Base-by-base conservation (phyloP, 2,329 filamentous ascomycete species). In the Knufia petricola region DNA sequence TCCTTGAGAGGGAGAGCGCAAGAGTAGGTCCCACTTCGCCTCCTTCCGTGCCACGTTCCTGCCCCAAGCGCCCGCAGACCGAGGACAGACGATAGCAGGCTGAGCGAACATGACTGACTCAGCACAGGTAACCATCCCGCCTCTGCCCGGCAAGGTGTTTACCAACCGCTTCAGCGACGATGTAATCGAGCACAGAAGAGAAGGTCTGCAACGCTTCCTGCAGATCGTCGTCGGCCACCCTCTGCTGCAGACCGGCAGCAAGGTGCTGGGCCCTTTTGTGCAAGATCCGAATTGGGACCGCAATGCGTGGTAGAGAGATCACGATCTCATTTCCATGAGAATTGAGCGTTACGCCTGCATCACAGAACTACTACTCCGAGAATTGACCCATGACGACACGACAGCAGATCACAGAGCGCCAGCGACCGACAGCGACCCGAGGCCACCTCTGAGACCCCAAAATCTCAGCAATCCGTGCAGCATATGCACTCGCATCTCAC, bases 201-300 rank as follows among this genome's bases (percentile, higher is more conserved):
- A 90, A 59, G 92, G 92, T 1, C 72, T 98, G 57, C 89, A 98
- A 72, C 81, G 94, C 64, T 98, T 98, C 65, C 70, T 98, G 64
- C 89, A 92, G 78, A 96, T 96, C 64, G 92, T 98, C 9, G 92
- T 95, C 1, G 90, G 92, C 0, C 92, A 98, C 67, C 92, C 92
- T 59, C 74, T 98, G 61, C 70, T 98, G 69, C 92, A 98, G 78
- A 98, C 92, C 24, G 92, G 92, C 46, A 95, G 88, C 68, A 95
- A 96, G 70, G 92, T 98, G 50, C 69, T 98, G 60, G 90, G 89
- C 10, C 86, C 87, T 24, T 98, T 96, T 73, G 89, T 98, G 63
- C 92, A 98, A 71, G 92, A 89, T 94, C 71, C 71, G 42, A 74
- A 72, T 70, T 95, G 88, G 88, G 88, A 95, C 70, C 81, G 85